phyloP scores from a whole-genome alignment of 805 yeast species.

The Wickerhamomyces bovis region DNA sequence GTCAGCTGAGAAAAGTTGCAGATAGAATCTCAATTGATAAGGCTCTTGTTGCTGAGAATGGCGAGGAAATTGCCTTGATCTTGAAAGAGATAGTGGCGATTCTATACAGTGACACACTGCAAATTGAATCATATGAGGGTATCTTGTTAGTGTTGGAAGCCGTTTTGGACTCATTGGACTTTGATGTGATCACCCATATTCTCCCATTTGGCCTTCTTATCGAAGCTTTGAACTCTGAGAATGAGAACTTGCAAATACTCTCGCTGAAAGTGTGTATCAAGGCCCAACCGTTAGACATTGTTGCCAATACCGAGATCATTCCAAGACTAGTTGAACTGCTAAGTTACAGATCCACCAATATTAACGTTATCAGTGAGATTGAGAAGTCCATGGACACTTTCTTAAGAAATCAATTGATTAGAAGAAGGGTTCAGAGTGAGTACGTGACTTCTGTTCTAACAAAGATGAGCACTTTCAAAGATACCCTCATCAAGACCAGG shows the following conservation, averaged over 20 bases:
- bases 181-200: slow-evolving; percentile 12
- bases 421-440: slow-evolving; percentile 16
- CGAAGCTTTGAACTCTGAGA: slow-evolving; percentile 16
- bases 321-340: slow-evolving; percentile 9
- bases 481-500: slow-evolving; percentile 8
- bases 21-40: slow-evolving; percentile 6
- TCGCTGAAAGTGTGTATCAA: slow-evolving; percentile 17
- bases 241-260: slow-evolving; percentile 14
- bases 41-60: slow-evolving; percentile 2
- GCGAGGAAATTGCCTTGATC: slow-evolving; percentile 4
- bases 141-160: slow-evolving; percentile 12
- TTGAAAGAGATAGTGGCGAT: slow-evolving; percentile 1
- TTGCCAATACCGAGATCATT: slow-evolving; percentile 20
- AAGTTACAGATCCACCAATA: slow-evolving; percentile 1
- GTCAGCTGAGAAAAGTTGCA: not conserved
- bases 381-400: slow-evolving; percentile 14
- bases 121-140: slow-evolving; percentile 10
- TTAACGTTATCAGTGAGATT: slow-evolving; percentile 15
- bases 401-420: slow-evolving; percentile 12
- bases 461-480: slow-evolving; percentile 5
- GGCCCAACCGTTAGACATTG: slow-evolving; percentile 20
- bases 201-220: slow-evolving; percentile 14
- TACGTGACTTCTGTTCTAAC: slow-evolving; percentile 5
- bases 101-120: slow-evolving; percentile 5
- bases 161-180: slow-evolving; percentile 9